Base-by-base conservation (phyloP, 768 basidiomycete genomes). In the Mycena maculata region DNA sequence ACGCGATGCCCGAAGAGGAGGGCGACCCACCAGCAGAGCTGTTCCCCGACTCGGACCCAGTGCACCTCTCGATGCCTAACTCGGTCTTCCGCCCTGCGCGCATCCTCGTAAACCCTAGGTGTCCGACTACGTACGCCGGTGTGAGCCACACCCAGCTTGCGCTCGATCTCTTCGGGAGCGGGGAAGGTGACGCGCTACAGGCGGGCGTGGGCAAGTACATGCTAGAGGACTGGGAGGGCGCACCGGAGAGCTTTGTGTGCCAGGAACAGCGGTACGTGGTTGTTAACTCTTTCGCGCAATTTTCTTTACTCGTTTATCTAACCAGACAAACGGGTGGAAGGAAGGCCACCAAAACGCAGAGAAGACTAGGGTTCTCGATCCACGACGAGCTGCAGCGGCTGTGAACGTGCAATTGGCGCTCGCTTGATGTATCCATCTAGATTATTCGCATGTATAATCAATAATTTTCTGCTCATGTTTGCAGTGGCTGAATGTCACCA, bases 171-270 rank as follows among this genome's bases (percentile, higher is more conserved):
- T 99, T 98, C 73, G 97, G 96, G 0, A 72, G 71, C 12, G 85
- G 88, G 42, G 87, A 88, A n/a, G 90, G 89, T 25, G 90, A 93
- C 52, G 84, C 83, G 44, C 77, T 81, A 45, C 75, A 80, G 44
- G 81, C 77, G 20, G 82, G 80, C 18, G 79, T 83, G 28, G 86
- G 85, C 49, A 95, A 92, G 77, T 97, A 98, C 78, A 86, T 93
- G 0, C 78, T 99, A 57, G 94, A 96, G 49, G 95, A 98, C 75
- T 99, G 96, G 96, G 92, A 95, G 60, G 93, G 94, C 28, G 95
- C 98, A 7, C 98, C 98, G 0, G 96, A 98, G 76, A 95, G 92
- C 69, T 99, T 98, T 79, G 96, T 98, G 8, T 99, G 98, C 75
- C 98, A 99, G 80, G 98, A 99, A 78, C 94, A 95, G 77, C 86